Conservation (phyloP, 148 eudicot genomes). For the Rhododendron ovatum region DNA sequence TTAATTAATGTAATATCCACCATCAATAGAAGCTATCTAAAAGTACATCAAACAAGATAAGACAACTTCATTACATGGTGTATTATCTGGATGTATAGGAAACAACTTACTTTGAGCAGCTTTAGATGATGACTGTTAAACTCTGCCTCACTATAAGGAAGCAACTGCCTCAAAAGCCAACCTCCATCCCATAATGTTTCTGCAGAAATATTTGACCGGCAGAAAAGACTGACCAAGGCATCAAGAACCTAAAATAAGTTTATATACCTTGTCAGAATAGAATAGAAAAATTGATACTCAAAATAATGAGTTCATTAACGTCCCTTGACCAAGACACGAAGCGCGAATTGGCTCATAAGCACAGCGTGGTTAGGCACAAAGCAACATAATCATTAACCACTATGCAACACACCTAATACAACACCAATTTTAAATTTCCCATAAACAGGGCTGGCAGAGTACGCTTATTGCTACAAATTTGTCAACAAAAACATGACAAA, state of each 20-base stretch:
- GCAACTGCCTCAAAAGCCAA: slow-evolving; percentile 97
- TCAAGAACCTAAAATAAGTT: slow-evolving; percentile 72
- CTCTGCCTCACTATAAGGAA: slow-evolving; percentile 81
- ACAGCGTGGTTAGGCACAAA: background rate
- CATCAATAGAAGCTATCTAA: background rate
- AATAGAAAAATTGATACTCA: background rate
- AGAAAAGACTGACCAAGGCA: slow-evolving; percentile 84
- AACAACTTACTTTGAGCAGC: slow-evolving; percentile 59
- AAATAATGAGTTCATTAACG: background rate
- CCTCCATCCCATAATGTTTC: slow-evolving; percentile 92
- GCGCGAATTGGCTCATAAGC: background rate
- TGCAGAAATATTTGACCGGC: slow-evolving; percentile 81
- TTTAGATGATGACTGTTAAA: slow-evolving; percentile 62
- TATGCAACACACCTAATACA: background rate
- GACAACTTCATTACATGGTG: background rate
- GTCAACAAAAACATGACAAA: background rate
- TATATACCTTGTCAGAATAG: slow-evolving; percentile 6
- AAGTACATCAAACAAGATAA: background rate
- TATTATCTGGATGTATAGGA: background rate
- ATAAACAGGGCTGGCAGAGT: background rate
- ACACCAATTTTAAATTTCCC: background rate
- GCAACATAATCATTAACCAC: slow-evolving; percentile 8
- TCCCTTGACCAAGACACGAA: background rate
- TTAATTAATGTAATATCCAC: background rate
- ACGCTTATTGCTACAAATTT: background rate